Evolutionary conservation across 2,329 filamentous ascomycete genomes (phyloP).

Genomic region (Sclerotinia subarctica): DNA sequence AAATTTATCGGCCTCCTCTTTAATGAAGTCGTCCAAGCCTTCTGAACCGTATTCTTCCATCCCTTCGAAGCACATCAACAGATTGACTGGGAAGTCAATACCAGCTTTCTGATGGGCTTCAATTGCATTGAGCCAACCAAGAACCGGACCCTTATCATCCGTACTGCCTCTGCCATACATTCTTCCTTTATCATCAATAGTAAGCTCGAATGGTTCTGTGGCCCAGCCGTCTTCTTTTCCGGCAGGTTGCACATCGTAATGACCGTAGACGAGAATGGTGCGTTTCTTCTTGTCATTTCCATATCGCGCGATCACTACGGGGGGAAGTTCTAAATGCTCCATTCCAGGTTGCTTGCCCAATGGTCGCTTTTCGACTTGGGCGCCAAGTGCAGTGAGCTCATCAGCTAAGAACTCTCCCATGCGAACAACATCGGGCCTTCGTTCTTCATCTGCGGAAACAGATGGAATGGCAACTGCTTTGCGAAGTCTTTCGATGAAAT

Average conservation of each 20-base stretch:
- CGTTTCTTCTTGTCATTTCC: slow-evolving; percentile 89
- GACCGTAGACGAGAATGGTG: slow-evolving; percentile 94
- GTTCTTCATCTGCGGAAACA: slow-evolving; percentile 85
- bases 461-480: slow-evolving; percentile 96
- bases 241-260: slow-evolving; percentile 98
- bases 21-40: slow-evolving; percentile 91
- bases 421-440: slow-evolving; percentile 86
- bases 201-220: slow-evolving; percentile 88
- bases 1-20: slow-evolving; percentile 85
- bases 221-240: slow-evolving; percentile 92
- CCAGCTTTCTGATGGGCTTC: slow-evolving; percentile 95
- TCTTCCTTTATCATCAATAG: slow-evolving; percentile 81
- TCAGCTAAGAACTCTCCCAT: slow-evolving; percentile 90
- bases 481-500: slow-evolving; percentile 86
- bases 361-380: slow-evolving; percentile 78
- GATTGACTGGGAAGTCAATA: slow-evolving; percentile 92
- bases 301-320: slow-evolving; percentile 88
- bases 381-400: slow-evolving; percentile 80
- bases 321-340: slow-evolving; percentile 86
- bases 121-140: slow-evolving; percentile 97
- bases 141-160: slow-evolving; percentile 95
- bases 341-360: slow-evolving; percentile 91
- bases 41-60: slow-evolving; percentile 99
- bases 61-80: slow-evolving; percentile 98
- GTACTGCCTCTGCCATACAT: slow-evolving; percentile 97